These are phyloP conservation scores for Myochromella boudieri DNA, from an alignment of 768 basidiomycete genomes.

Conservation along the genomic window DNA sequence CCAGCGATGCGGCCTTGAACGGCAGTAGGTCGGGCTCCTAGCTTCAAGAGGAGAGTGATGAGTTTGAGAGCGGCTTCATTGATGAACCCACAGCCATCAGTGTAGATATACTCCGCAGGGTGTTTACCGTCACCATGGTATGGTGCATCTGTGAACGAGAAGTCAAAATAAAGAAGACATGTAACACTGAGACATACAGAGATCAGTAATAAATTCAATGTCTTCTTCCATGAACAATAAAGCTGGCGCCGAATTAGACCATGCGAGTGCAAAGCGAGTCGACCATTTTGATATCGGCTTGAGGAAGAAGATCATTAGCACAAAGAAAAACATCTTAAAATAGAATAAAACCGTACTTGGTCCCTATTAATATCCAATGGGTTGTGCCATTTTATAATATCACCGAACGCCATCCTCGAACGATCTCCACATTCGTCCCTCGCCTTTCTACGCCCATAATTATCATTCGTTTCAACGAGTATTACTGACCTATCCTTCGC, in stretches of 20 bases:
- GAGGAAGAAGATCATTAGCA: too few species aligned
- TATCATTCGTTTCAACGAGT: slow-evolving; percentile 56
- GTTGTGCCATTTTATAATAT: slow-evolving; percentile 67
- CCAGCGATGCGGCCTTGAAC: slow-evolving; percentile 62
- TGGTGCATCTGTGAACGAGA: slow-evolving; percentile 41
- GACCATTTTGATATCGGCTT: slow-evolving; percentile 71
- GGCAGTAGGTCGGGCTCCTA: slow-evolving; percentile 45
- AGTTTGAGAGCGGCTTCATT: slow-evolving; percentile 50
- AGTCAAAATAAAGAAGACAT: too few species aligned
- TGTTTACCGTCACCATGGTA: slow-evolving; percentile 40
- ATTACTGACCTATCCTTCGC: slow-evolving; percentile 65
- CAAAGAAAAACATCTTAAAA: too few species aligned
- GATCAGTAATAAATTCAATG: slow-evolving; percentile 51
- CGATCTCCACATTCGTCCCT: slow-evolving; percentile 48
- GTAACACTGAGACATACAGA: too few species aligned
- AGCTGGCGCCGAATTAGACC: slow-evolving; percentile 66
- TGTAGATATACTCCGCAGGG: slow-evolving; percentile 60
- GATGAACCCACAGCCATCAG: slow-evolving; percentile 75
- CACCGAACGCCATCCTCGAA: slow-evolving; percentile 40
- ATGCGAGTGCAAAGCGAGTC: slow-evolving; percentile 60
- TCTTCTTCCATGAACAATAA: slow-evolving; percentile 49
- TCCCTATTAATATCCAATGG: slow-evolving; percentile 47
- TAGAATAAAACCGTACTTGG: slow-evolving; percentile 65
- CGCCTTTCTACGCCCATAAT: slow-evolving; percentile 40
- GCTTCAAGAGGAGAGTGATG: slow-evolving; percentile 38